Conservation (phyloP, 108 stramenopile genomes). For the Nitzschia putrida region DNA sequence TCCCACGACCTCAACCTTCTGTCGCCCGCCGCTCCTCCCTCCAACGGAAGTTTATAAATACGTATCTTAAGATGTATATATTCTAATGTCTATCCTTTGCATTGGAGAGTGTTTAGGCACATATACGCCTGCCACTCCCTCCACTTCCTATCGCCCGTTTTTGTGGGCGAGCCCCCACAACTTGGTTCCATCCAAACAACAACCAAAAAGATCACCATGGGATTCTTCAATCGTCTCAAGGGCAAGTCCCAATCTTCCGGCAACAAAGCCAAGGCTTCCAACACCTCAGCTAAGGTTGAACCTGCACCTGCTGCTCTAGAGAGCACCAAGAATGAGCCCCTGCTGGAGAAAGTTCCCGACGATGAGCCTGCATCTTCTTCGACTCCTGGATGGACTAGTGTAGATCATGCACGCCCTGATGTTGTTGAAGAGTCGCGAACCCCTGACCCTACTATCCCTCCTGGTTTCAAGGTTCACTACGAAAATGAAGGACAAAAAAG, state of each 20-base stretch:
- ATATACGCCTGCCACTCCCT: too few species aligned
- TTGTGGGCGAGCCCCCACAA: too few species aligned
- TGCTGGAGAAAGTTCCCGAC: conserved; percentile 5
- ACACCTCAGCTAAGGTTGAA: neutral
- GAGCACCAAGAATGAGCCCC: neutral
- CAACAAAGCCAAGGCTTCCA: neutral
- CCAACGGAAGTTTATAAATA: too few species aligned
- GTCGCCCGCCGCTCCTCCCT: too few species aligned
- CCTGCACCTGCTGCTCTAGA: neutral
- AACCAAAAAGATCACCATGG: neutral
- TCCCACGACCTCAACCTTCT: too few species aligned
- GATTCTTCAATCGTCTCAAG: neutral
- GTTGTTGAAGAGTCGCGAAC: neutral
- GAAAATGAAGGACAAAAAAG: neutral
- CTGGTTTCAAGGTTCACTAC: neutral
- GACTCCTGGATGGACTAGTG: conserved; percentile 8
- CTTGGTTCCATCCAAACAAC: neutral
- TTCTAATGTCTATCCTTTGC: too few species aligned
- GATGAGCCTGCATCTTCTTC: conserved; percentile 4
- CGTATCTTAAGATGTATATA: too few species aligned
- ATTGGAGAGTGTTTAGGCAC: too few species aligned
- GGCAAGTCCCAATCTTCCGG: neutral
- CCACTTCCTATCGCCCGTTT: too few species aligned
- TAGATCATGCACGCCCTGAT: neutral
- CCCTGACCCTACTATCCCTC: conserved; percentile 5